Percentiles rank a stretch among this genome's conserved stretches.
These are phyloP conservation scores for Emergomyces orientalis DNA, from an alignment of 2,329 filamentous ascomycete genomes.

Conservation along the genomic window DNA sequence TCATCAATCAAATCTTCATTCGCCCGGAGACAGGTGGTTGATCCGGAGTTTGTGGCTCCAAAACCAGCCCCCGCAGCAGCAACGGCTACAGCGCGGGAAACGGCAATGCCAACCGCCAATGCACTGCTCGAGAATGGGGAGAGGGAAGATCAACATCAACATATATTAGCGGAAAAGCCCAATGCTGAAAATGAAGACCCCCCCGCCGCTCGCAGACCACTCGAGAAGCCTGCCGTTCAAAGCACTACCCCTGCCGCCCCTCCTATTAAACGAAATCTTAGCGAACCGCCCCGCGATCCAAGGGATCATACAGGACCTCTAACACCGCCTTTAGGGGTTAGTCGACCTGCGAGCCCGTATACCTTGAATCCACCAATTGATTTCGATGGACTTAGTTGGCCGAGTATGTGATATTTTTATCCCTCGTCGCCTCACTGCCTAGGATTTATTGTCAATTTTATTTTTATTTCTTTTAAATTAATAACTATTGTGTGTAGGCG, in stretches of 20 bases:
- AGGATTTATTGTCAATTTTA: not conserved
- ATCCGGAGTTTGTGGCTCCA: constrained; percentile 24
- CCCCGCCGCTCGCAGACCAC: not conserved
- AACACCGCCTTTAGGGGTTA: constrained; percentile 44
- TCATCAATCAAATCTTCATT: constrained; percentile 52
- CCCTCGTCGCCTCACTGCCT: no score
- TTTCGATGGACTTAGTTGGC: constrained; percentile 45
- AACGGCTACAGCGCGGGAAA: not conserved
- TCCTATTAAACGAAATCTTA: constrained; percentile 24
- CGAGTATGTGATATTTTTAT: constrained; percentile 33
- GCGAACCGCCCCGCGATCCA: constrained; percentile 45
- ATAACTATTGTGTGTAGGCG: constrained; percentile 23
- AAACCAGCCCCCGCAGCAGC: not conserved
- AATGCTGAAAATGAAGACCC: constrained; percentile 5
- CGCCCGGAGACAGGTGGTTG: constrained; percentile 38
- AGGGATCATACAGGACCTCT: constrained; percentile 43
- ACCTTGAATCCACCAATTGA: constrained; percentile 43
- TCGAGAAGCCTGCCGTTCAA: not conserved
- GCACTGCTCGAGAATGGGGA: not conserved
- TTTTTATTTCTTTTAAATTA: not conserved
- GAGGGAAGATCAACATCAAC: not conserved
- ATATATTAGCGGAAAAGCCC: not conserved
- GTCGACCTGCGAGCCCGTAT: constrained; percentile 43
- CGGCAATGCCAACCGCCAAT: not conserved
- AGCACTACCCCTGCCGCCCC: not conserved